These are phyloP conservation scores for Wickerhamiella lipophila DNA, from an alignment of 805 yeast species.

Conservation along the genomic window DNA sequence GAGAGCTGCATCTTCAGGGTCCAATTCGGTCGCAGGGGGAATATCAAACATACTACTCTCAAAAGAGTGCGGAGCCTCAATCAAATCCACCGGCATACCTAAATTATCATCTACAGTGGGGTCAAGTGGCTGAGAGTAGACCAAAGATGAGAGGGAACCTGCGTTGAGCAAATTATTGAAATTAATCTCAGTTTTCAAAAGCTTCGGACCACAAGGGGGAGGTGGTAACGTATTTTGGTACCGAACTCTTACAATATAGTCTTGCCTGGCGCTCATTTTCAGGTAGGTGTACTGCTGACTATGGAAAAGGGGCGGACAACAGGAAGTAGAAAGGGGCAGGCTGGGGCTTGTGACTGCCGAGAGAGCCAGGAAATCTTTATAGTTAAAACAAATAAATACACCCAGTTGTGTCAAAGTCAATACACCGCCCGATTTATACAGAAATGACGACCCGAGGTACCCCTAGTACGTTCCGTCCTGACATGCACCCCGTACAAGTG, in stretches of 20 bases:
- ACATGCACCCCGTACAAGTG: slow-evolving; percentile 6
- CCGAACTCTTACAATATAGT: slow-evolving; percentile 54
- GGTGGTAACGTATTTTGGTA: slow-evolving; percentile 84
- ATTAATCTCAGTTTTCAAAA: slow-evolving; percentile 43
- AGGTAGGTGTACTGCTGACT: too few relatives aligned
- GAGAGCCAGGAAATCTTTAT: too few relatives aligned
- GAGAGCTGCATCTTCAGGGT: slow-evolving; percentile 63
- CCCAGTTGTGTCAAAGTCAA: too few relatives aligned
- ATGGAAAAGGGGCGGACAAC: too few relatives aligned
- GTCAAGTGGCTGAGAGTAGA: slow-evolving; percentile 37
- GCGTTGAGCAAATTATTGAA: slow-evolving; percentile 39
- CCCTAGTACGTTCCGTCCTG: slow-evolving; percentile 2
- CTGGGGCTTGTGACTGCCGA: too few relatives aligned
- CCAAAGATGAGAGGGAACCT: slow-evolving; percentile 44
- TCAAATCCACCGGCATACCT: slow-evolving; percentile 68
- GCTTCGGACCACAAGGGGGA: slow-evolving; percentile 83
- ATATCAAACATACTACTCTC: slow-evolving; percentile 38
- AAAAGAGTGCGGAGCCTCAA: slow-evolving; percentile 52
- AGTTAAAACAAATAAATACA: too few relatives aligned
- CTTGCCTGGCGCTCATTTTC: slow-evolving; percentile 24
- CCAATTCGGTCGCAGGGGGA: slow-evolving; percentile 38
- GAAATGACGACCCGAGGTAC: neutral
- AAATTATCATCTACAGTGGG: slow-evolving; percentile 38
- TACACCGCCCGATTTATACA: too few relatives aligned
- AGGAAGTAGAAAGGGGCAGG: too few relatives aligned